Evolutionary conservation across 2,329 filamentous ascomycete species (phyloP).

Genomic region (Salinomyces thailandicus): DNA sequence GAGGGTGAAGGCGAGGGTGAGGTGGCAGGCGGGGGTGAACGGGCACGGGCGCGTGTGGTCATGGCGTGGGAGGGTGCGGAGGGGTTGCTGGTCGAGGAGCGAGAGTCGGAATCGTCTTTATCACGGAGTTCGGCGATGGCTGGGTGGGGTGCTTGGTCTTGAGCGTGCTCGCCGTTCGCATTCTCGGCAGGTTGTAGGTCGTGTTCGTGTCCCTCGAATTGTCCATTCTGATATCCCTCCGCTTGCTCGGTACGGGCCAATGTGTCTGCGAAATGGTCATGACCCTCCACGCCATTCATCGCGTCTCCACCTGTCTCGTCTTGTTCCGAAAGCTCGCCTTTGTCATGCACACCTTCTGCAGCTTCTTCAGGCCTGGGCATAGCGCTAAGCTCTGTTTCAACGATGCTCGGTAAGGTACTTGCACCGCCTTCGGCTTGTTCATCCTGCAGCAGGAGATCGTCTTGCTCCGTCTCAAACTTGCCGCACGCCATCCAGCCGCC

Average conservation of each 20-base stretch:
- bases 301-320: constrained; percentile 6
- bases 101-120: constrained; percentile 26
- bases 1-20: constrained; percentile 31
- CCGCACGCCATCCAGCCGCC: constrained; percentile 53
- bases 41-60: constrained; percentile 42
- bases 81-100: constrained; percentile 29
- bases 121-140: constrained; percentile 11
- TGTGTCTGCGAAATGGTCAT: constrained; percentile 3
- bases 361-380: neutral
- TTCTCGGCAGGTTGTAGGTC: neutral
- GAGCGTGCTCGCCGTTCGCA: neutral
- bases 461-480: constrained; percentile 40
- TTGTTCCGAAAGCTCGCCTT: too few relatives aligned
- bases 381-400: constrained; percentile 4
- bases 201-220: neutral
- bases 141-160: constrained; percentile 9
- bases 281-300: constrained; percentile 20
- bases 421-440: constrained; percentile 6
- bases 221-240: neutral
- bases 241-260: neutral
- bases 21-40: constrained; percentile 32
- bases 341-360: neutral
- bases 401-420: constrained; percentile 15
- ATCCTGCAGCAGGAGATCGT: constrained; percentile 29
- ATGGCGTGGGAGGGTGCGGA: constrained; percentile 42